phyloP scores from a whole-genome alignment of 2,329 filamentous ascomycete species.

The Beauveria sp. region DNA sequence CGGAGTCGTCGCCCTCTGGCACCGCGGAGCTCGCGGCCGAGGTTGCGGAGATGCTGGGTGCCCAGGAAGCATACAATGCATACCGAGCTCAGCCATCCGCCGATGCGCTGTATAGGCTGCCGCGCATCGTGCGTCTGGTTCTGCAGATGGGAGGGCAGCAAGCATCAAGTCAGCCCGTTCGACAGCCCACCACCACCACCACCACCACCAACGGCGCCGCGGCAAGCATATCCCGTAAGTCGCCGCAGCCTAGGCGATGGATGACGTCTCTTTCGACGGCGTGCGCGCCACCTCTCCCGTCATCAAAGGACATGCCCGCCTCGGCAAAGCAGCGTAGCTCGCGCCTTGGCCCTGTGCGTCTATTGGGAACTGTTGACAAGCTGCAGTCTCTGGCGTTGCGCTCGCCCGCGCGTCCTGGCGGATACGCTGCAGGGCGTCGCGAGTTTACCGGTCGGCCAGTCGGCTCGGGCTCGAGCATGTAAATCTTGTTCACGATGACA shows the following conservation, averaged over 20 bases:
- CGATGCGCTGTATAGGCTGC: neutral
- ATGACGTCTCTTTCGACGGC: neutral
- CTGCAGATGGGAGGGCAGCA: neutral
- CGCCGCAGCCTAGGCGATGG: neutral
- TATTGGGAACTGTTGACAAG: neutral
- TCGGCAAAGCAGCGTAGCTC: neutral
- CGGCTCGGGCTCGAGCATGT: neutral
- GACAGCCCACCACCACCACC: too few species aligned
- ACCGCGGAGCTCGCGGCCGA: neutral
- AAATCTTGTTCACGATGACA: neutral
- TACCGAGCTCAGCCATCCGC: neutral
- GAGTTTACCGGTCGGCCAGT: neutral
- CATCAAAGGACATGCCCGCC: neutral
- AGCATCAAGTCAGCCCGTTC: neutral
- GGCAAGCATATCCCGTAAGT: too few species aligned
- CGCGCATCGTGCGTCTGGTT: neutral
- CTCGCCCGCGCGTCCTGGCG: neutral
- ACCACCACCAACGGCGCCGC: neutral
- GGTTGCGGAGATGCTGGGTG: neutral
- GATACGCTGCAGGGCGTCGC: neutral
- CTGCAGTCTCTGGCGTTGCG: neutral
- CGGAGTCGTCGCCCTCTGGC: neutral
- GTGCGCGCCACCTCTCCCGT: neutral
- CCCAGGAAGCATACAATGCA: neutral
- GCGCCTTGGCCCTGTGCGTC: neutral